Conservation (phyloP, 805 yeast genomes). For the Barnettozyma siamensis region DNA sequence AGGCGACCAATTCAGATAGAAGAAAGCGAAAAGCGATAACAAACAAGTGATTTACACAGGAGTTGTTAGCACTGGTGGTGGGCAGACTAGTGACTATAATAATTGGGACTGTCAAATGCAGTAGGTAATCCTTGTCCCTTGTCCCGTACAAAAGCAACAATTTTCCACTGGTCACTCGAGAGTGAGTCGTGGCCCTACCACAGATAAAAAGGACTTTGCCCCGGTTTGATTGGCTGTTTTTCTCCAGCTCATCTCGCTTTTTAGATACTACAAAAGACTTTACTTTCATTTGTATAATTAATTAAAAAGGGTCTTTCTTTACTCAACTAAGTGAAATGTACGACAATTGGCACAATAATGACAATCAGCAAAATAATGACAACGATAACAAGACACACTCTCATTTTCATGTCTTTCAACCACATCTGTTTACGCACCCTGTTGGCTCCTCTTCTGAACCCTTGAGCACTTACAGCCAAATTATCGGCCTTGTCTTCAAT, state of each 20-base stretch:
- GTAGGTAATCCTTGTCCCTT: no score
- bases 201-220: neutral
- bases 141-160: no score
- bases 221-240: constrained; percentile 6
- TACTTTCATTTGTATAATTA: no score
- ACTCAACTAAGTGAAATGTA: constrained; percentile 53
- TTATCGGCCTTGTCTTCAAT: constrained; percentile 92
- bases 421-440: constrained; percentile 98
- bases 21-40: no score
- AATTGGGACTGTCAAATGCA: no score
- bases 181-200: neutral
- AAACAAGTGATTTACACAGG: no score
- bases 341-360: constrained; percentile 87
- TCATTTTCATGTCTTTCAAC: constrained; percentile 98
- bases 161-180: neutral
- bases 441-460: constrained; percentile 94
- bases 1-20: no score
- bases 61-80: no score
- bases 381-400: constrained; percentile 78
- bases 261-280: neutral
- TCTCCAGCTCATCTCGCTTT: no score
- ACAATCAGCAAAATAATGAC: constrained; percentile 80
- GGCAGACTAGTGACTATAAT: no score
- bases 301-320: neutral
- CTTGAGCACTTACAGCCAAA: constrained; percentile 86